These are phyloP conservation scores for Cercospora sp. DNA, from an alignment of 2,329 filamentous ascomycete species.

Conservation along the genomic window DNA sequence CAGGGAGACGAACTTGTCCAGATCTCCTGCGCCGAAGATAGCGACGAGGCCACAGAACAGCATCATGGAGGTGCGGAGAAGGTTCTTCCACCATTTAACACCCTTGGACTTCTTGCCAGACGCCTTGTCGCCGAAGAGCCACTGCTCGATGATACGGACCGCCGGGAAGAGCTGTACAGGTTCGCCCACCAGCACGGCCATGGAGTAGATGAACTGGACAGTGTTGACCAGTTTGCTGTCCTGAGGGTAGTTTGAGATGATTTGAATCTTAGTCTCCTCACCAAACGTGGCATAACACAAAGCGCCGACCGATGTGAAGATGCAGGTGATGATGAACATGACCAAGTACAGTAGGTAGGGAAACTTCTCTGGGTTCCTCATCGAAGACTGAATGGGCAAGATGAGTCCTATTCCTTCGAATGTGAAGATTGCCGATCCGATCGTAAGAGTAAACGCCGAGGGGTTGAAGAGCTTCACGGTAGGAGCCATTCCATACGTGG, in stretches of 20 bases:
- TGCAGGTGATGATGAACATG: conserved; percentile 71
- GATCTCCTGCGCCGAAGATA: conserved; percentile 64
- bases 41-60: conserved; percentile 61
- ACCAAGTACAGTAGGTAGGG: conserved; percentile 64
- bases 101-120: conserved; percentile 65
- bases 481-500: conserved; percentile 56
- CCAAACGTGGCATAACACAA: conserved; percentile 76
- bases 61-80: conserved; percentile 59
- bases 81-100: conserved; percentile 78
- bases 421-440: conserved; percentile 74
- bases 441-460: conserved; percentile 65
- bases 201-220: conserved; percentile 71
- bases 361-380: conserved; percentile 69
- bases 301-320: conserved; percentile 71
- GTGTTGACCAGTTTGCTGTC: conserved; percentile 70
- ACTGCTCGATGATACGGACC: conserved; percentile 68
- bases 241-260: conserved; percentile 75
- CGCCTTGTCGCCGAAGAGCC: conserved; percentile 62
- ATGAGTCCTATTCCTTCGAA: conserved; percentile 78
- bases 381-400: conserved; percentile 72
- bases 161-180: conserved; percentile 76
- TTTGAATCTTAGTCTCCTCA: conserved; percentile 65
- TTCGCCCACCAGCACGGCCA: conserved; percentile 71
- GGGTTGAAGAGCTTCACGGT: conserved; percentile 71
- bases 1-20: conserved; percentile 73